Base-by-base conservation (phyloP, 2,329 filamentous ascomycete genomes). In the Fonsecaea erecta region DNA sequence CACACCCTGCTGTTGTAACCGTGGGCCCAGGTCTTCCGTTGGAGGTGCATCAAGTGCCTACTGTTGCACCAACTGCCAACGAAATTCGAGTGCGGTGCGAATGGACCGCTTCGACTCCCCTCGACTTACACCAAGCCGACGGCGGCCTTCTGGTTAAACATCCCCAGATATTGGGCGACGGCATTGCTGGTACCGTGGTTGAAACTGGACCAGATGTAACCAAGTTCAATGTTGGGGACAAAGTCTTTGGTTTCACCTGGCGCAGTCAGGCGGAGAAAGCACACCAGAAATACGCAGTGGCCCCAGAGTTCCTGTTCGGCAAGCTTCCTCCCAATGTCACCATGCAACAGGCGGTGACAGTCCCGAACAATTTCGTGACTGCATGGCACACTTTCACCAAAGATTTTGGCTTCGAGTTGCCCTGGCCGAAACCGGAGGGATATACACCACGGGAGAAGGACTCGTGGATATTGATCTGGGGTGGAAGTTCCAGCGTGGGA, bases 111-210 rank as follows among this genome's bases (percentile, higher is more conserved):
- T 87, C 86, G 0, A 86, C 84, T 0, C 87, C 87, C 0, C 77
- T 89, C 0, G 85, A 89, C 69, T 76, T 89, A 5, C 87, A 89
- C 74, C 82, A 85, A 64, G 84, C 85, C 52, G 85, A 88, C 70
- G 85, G 86, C 37, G 85, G 84, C 0, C 76, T 89, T 0, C 73
- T 87, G 12, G 79, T 87, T 11, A 71, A 77, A 30, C 75, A 80
- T 26, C 85, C 85, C 0, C 77, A 81, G 66, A 75, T 84, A 5
- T 77, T 85, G 9, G 85, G 86, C 35, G 81, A 82, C 61, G 79
- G 81, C 24, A 75, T 79, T 2, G 84, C 81, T 3, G 86, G 87
- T 2, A 79, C 78, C 0, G 81, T 88, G 12, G 80, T 84, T 1
- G 79, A 83, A 53, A 73, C 84, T 3, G 85, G 85, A 0, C 71